A percentile compares a stretch with the other conserved stretches of the same genome.
phyloP scores from a whole-genome alignment of 1,284 basidiomycete genomes.

The Wallemia ichthyophaga region DNA sequence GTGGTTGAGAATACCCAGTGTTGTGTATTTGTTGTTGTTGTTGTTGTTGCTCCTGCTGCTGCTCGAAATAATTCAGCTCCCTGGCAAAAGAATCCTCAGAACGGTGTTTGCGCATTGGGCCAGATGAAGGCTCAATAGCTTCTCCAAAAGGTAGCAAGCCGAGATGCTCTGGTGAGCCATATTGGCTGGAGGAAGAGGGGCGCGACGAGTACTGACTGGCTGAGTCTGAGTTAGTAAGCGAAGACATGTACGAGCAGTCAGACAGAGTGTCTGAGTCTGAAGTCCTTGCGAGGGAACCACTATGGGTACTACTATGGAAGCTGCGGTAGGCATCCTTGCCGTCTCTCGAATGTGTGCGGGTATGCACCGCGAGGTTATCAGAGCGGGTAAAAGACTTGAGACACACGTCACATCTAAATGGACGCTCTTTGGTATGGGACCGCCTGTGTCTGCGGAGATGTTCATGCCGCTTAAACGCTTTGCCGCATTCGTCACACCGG shows the following conservation, averaged over 20 bases:
- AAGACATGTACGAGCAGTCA: neutral
- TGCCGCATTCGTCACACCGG: slow-evolving; percentile 25
- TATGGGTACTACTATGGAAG: too few relatives aligned
- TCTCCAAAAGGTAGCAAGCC: neutral
- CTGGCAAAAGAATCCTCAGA: neutral
- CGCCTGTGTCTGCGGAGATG: slow-evolving; percentile 58
- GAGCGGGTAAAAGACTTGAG: neutral
- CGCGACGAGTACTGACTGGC: neutral
- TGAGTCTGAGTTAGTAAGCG: neutral
- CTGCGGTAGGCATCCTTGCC: too few relatives aligned
- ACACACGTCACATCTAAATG: neutral
- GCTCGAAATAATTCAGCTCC: too few relatives aligned
- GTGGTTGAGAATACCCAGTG: too few relatives aligned
- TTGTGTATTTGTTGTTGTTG: too few relatives aligned
- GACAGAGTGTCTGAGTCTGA: neutral
- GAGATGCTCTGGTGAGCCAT: neutral
- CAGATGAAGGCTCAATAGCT: neutral
- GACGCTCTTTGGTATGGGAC: slow-evolving; percentile 32
- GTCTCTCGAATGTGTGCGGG: neutral
- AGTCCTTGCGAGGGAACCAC: too few relatives aligned
- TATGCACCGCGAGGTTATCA: neutral
- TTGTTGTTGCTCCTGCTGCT: too few relatives aligned
- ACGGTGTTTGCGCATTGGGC: neutral
- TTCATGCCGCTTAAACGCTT: slow-evolving; percentile 62
- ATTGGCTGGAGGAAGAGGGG: neutral